A percentile compares a stretch with the other conserved stretches of the same genome.
phyloP scores from a whole-genome alignment of 2,329 filamentous ascomycete species.

The Raffaelea albimanens region DNA sequence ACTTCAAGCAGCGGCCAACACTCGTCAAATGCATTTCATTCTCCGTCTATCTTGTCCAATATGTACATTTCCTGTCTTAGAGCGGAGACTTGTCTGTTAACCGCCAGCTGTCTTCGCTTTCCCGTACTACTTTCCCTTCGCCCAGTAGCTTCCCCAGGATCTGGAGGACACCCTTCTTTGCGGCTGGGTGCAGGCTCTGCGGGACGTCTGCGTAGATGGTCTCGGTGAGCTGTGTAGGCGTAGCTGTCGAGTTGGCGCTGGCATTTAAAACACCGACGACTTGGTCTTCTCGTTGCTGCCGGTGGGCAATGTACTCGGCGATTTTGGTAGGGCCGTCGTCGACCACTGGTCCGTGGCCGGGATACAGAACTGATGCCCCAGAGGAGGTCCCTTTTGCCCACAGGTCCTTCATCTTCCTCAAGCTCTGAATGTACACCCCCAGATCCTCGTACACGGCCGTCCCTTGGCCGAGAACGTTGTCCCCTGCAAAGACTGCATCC shows the following conservation, averaged over 20 bases:
- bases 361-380: conserved; percentile 59
- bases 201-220: conserved; percentile 76
- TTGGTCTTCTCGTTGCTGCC: conserved; percentile 70
- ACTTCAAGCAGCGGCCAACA: too few relatives aligned
- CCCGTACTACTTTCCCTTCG: conserved; percentile 55
- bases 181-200: conserved; percentile 64
- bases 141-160: conserved; percentile 68
- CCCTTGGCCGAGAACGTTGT: conserved; percentile 66
- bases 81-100: conserved; percentile 32
- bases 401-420: conserved; percentile 49
- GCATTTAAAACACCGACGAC: conserved; percentile 53
- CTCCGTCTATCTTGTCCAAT: too few relatives aligned
- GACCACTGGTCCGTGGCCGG: conserved; percentile 76
- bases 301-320: conserved; percentile 72
- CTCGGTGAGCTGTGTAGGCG: conserved; percentile 53
- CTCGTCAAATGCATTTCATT: too few relatives aligned
- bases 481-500: conserved; percentile 61
- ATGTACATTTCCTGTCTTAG: too few relatives aligned
- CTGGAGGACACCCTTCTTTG: conserved; percentile 65
- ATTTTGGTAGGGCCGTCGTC: conserved; percentile 64
- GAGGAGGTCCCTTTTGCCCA: conserved; percentile 54
- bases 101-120: conserved; percentile 30
- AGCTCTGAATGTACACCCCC: conserved; percentile 47
- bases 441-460: conserved; percentile 66
- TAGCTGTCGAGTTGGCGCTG: conserved; percentile 3